Base-by-base conservation (phyloP, 148 eudicot genomes). In the Cornus kousa region DNA sequence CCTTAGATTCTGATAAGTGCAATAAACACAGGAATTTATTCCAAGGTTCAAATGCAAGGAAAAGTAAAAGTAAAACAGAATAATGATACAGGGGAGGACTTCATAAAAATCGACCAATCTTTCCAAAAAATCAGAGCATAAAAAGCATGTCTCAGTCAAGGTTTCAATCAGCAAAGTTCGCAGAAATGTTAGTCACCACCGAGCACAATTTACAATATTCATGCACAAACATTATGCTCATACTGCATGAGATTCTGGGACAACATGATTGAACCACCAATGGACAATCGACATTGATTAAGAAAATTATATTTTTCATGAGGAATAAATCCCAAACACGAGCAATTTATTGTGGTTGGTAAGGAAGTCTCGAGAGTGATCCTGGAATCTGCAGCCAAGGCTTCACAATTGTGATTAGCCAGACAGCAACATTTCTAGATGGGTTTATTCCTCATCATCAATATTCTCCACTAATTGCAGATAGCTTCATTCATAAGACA, bases 1-100 rank as follows among this genome's bases (percentile, higher is more conserved):
- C 66, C 17, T 24, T 33, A 77, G 79, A 77, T 79, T 62, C 86
- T 80, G 83, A 76, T 68, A 68, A 82, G 72, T 82, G 80, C 86
- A 84, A 80, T 82, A 67, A 77, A 57, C 76, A 60, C 32, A 40
- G 64, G 86, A 85, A 84, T 80, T 80, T 87, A 87, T 87, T 80
- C 89, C 83, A 80, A 77, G 65, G 70, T 70, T 83, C 50, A 78
- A 79, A 81, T 78, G 76, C 65, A 77, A 53, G 74, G 59, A 66
- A 62, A 71, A 53, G 77, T 64, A 37, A 71, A 24, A 82, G 71
- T 78, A 68, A 55, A 39, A 78, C 31, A 23, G 69, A 71, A 24
- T 16, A 62, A 78, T 16, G 7, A 13, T 4, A 68, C 40, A 39
- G 68, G 2, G 9, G 9, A 7, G 72, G 23, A 73, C 55, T 55